Conservation (phyloP, 495 filamentous ascomycete genomes). For the Aspergillus saccharolyticus region DNA sequence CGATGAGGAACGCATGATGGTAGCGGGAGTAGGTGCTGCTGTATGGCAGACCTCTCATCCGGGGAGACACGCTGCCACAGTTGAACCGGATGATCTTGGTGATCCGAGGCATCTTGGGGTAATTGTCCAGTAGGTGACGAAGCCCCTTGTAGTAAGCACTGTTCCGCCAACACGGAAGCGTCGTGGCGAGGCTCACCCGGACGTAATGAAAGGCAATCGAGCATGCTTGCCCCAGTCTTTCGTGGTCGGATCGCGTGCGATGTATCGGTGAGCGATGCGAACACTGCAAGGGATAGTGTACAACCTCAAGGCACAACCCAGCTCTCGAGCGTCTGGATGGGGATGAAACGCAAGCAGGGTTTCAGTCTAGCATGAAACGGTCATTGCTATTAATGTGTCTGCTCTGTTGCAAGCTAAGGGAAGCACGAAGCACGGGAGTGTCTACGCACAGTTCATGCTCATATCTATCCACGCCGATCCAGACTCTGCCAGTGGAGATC, state of each 20-base stretch:
- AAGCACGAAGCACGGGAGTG: not conserved
- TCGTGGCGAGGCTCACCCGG: not conserved
- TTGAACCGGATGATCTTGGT: slow-evolving; percentile 7
- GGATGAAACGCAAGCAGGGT: not conserved
- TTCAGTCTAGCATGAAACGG: not conserved
- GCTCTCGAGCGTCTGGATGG: not conserved
- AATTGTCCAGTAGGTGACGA: not conserved
- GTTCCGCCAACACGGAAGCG: not conserved
- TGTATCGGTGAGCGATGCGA: not conserved
- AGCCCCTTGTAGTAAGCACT: not conserved
- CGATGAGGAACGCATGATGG: slow-evolving; percentile 7
- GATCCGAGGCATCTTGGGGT: not conserved
- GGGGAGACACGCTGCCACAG: slow-evolving; percentile 3
- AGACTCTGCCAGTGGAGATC: not conserved
- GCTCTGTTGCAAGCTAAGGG: not conserved
- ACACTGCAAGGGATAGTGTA: not conserved
- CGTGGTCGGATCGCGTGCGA: not conserved
- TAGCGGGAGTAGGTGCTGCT: not conserved
- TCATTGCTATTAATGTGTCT: not conserved
- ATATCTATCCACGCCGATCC: not conserved
- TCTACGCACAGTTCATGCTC: slow-evolving; percentile 1
- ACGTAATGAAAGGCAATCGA: not conserved
- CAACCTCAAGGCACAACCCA: not conserved
- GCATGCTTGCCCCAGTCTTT: not conserved
- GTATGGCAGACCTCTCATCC: not conserved